Evolutionary conservation across 257 asterid species (phyloP).

Genomic region (Nicotiana undulata): DNA sequence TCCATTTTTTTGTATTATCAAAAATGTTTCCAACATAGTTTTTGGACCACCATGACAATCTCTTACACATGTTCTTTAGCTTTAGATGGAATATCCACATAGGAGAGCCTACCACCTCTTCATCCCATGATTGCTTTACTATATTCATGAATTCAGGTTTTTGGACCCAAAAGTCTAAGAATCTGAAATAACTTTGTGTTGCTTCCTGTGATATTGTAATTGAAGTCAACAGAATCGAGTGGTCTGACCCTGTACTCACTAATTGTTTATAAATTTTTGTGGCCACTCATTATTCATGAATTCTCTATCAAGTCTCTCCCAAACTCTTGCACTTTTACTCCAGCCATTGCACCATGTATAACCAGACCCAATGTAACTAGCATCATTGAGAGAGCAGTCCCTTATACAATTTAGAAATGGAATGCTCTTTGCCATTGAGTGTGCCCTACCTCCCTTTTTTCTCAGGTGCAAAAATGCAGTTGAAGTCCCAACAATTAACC

Average conservation of each 20-base stretch:
- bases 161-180: not conserved
- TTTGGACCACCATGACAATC: not conserved
- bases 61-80: not conserved
- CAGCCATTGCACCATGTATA: not conserved
- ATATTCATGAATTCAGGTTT: no score
- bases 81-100: not conserved
- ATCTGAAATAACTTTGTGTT: no score
- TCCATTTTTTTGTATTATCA: not conserved
- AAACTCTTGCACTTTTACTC: not conserved
- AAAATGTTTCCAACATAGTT: not conserved
- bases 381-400: no score
- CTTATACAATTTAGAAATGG: not conserved
- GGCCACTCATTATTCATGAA: not conserved
- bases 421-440: no score
- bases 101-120: not conserved
- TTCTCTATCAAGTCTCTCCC: not conserved
- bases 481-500: not conserved
- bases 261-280: not conserved
- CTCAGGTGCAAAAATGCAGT: not conserved
- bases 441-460: not conserved
- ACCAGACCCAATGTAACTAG: not conserved
- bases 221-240: not conserved
- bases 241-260: not conserved
- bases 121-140: not conserved
- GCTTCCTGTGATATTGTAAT: no score